Evolutionary conservation across 805 yeast genomes (phyloP).

Genomic region (Metschnikowia vanudenii): DNA sequence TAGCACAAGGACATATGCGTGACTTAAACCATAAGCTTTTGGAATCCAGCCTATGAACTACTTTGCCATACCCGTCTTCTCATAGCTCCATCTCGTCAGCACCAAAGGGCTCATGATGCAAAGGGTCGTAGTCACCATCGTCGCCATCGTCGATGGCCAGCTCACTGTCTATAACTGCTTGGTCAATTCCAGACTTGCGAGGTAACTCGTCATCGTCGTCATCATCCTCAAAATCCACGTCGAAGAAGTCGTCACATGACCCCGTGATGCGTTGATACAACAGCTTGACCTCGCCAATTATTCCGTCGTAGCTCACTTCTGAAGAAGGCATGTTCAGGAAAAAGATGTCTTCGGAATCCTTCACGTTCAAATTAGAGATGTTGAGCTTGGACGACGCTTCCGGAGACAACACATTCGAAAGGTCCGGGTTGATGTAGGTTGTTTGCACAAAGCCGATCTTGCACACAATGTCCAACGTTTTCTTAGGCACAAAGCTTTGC

Average conservation of each 20-base stretch:
- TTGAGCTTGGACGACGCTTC: conserved; percentile 25
- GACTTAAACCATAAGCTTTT: too few relatives aligned
- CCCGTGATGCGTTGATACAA: conserved; percentile 82
- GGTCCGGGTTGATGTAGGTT: conserved; percentile 37
- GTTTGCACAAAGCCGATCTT: conserved; percentile 41
- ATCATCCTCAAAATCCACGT: conserved; percentile 94
- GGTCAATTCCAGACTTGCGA: background rate
- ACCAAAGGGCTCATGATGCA: conserved; percentile 43
- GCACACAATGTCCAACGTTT: conserved; percentile 49
- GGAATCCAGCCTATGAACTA: too few relatives aligned
- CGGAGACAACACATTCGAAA: conserved; percentile 37
- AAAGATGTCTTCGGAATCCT: conserved; percentile 26
- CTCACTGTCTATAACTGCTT: conserved; percentile 4
- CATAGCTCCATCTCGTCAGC: conserved; percentile 44
- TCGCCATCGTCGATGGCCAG: conserved; percentile 21
- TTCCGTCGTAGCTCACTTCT: conserved; percentile 90
- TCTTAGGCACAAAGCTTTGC: conserved; percentile 80
- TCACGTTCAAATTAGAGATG: conserved; percentile 19
- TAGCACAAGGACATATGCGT: too few relatives aligned
- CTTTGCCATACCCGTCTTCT: too few relatives aligned
- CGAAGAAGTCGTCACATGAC: conserved; percentile 92
- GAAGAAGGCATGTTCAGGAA: conserved; percentile 68
- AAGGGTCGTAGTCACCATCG: conserved; percentile 26
- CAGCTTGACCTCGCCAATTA: conserved; percentile 74
- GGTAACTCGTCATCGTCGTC: conserved; percentile 49